Evolutionary conservation across 192 early-diverging fungal species (phyloP), one percentile per base, ranked within the genome.

Genomic region (Dimargaris xerosporica): DNA sequence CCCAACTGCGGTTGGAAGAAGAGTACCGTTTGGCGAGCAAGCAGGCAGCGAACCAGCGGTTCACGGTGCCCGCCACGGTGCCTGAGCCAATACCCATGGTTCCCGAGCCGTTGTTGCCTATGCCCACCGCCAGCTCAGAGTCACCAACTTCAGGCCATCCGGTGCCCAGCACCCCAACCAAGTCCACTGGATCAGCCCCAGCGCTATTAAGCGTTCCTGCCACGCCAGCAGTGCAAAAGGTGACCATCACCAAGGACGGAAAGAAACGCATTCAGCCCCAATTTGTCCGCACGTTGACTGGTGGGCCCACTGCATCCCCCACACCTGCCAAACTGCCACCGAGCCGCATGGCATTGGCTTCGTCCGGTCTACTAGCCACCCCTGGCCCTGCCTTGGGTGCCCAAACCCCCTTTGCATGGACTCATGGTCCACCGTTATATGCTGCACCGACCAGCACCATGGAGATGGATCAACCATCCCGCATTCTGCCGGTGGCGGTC

Each of bases 191-290:
- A 6, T 15, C 44, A 41, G 25, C 30, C 28, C 17, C 54, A 31
- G 59, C 67, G 5, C 54, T 68, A 12, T 61, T 55, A 19, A 19
- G 55, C 30, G 41, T 56, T 12, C 25, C 58, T 5, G 4, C 50
- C 15, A 62, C 12, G 17, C 62, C 61, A 16, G 25, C 29, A 17
- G 19, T 19, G 11, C 61, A 62, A 44, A 44, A 31, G 29, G 44
- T 62, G 61, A 62, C 61, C 47, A 62, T 62, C 51, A 88, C 86
- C 10, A 84, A 83, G 46, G 80, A 85, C 64, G 93, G 93, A 10
- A 86, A 88, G 70, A 90, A 86, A 55, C 76, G 93, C 12, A 92
- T 96, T 29, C 81, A 83, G 29, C 93, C 88, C 6, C 47, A 82
- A 56, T 80, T 82, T 71, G 64, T 85, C 12, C 72, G 80, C 28